Conservation (phyloP, 164 flowering plant species). For the Akebia trifoliata region DNA sequence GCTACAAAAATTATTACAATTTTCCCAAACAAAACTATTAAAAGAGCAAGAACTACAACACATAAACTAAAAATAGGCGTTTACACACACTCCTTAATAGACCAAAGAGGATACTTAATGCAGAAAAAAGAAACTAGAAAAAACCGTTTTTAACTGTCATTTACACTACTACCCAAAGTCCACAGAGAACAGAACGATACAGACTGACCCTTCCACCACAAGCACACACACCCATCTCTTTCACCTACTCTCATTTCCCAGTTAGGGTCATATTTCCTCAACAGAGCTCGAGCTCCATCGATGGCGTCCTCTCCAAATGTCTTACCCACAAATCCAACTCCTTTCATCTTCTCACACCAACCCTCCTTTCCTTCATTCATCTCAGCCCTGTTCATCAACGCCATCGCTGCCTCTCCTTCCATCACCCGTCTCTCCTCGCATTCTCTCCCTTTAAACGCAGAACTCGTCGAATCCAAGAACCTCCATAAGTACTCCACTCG, state of each 20-base stretch:
- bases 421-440: slow-evolving; percentile 58
- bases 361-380: slow-evolving; percentile 62
- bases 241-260: slow-evolving; percentile 74
- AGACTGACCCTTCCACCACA: slow-evolving; percentile 79
- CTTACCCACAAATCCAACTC: slow-evolving; percentile 42
- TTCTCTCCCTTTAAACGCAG: slow-evolving; percentile 72
- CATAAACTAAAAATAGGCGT: too few species aligned
- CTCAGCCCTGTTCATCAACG: slow-evolving; percentile 31
- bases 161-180: slow-evolving; percentile 27
- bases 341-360: slow-evolving; percentile 67
- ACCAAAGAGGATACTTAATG: too few species aligned
- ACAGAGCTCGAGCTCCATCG: slow-evolving; percentile 54
- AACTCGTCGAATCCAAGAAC: slow-evolving; percentile 70
- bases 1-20: too few species aligned
- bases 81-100: too few species aligned
- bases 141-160: slow-evolving; percentile 8
- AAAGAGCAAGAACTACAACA: too few species aligned
- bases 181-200: slow-evolving; percentile 71
- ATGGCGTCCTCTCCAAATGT: slow-evolving; percentile 55
- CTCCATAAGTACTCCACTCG: slow-evolving; percentile 63
- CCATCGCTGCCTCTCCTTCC: slow-evolving; percentile 73
- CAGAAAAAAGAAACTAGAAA: too few species aligned
- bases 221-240: slow-evolving; percentile 40
- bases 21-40: too few species aligned
- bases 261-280: slow-evolving; percentile 65